Evolutionary conservation across 2,329 filamentous ascomycete species (phyloP), one percentile per base, ranked within the genome.

Genomic region (Epichloe coenophiala): DNA sequence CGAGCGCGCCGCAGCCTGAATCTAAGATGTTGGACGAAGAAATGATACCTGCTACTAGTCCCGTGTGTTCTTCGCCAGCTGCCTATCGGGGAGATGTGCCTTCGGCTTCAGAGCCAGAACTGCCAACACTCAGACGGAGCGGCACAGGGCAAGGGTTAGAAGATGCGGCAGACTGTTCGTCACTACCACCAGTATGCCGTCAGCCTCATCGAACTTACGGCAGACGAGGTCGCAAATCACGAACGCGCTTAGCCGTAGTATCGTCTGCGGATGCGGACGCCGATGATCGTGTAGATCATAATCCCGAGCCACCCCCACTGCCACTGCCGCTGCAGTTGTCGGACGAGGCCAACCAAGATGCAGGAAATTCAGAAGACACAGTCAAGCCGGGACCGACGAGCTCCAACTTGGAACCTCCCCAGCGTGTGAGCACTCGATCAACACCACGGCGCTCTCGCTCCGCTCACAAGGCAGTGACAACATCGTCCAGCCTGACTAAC

Each of bases 401-500:
- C 13, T 48, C 51, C 7, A 21, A 48, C 12, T 27, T 19, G 5
- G 47, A 50, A 27, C 48, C 45, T 23, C 47, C 23, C 15, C 31
- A n/a, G 27, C 49, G n/a, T 17, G 45, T 27, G 17, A 39, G 47
- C 37, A 44, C 43, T 7, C 37, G 49, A 45, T 45, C 46, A 9
- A 38, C 61, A 4, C 61, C 63, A 4, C 49, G 57, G 5, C 54
- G 51, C 15, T 50, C 41, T 39, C 58, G 53, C 12, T 45, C 54
- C 15, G 27, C 47, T 21, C 55, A 47, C 5, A 54, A 51, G 12
- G 31, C 44, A 2, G 11, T 45, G 37, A 55, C 51, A 4, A 57
- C 67, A 2, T 65, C 63, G 2, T 73, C 71, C 2, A 66, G 64
- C 5, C 59, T 74, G 11, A 73, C 68, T 50, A 56, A 63, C 21